Base-by-base conservation (phyloP, 768 basidiomycete species). In the Kwoniella pini region DNA sequence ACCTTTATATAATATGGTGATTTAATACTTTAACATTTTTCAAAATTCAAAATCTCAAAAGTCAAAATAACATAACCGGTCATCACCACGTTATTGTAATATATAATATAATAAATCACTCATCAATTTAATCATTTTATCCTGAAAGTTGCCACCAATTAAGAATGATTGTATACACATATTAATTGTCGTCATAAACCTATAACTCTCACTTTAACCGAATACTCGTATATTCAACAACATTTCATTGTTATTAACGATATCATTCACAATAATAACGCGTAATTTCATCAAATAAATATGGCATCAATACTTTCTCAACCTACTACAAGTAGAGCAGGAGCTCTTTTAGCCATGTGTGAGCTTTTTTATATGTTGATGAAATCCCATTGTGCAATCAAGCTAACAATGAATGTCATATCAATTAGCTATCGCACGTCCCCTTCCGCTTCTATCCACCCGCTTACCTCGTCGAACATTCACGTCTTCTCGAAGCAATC, bases 301-400 rank as follows among this genome's bases (percentile, higher is more conserved):
- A 64, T 68, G 61, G 30, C 63, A 19, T 64, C 57, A 21, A 26
- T 62, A 26, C 48, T 59, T 15, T 57, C 36, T 4, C 60, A 68
- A 26, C 72, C 72, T 0, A 61, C 64, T 1, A 71, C 72, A 11
- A 65, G 63, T 39, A 48, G 72, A 30, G 53, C 69, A 36, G 72
- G 72, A 15, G 69, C 72, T 11, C 45, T 62, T 7, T 30, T 74
- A 24, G 60, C 65, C 5, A 33, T 50, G 43, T 63, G 72, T 74
- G 19, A 60, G 69, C 53, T 17, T 28, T 19, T 45, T n/a, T 19
- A 4, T 26, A 17, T n/a, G n/a, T n/a, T n/a, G n/a, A n/a, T n/a
- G n/a, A 40, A 7, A 22, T 24, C 13, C 10, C 17, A 22, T 30
- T 22, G 21, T 42, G 6, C 3, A 22, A n/a, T n/a, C 11, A 38